phyloP scores from a whole-genome alignment of 306 rosid genomes.

The Neltuma alba region DNA sequence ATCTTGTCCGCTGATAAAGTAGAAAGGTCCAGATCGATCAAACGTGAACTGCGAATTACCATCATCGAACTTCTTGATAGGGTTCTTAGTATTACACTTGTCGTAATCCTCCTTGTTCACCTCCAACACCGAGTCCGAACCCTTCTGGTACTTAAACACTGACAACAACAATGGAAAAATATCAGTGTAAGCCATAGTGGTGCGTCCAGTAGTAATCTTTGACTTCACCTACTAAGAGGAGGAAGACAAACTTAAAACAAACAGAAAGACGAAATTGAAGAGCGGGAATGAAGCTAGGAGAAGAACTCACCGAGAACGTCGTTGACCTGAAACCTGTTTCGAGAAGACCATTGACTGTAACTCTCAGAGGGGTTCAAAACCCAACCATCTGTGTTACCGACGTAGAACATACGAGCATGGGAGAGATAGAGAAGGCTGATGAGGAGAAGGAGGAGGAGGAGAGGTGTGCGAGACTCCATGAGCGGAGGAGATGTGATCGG shows the following conservation, averaged over 20 bases:
- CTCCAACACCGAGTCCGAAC: conserved; percentile 65
- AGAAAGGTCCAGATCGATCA: conserved; percentile 71
- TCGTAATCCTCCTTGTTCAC: conserved; percentile 72
- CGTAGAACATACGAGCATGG: conserved; percentile 52
- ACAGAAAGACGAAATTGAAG: neutral
- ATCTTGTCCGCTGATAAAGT: conserved; percentile 65
- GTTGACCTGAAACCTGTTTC: conserved; percentile 62
- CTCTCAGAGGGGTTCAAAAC: conserved; percentile 62
- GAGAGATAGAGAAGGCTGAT: conserved; percentile 38
- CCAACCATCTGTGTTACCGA: conserved; percentile 83
- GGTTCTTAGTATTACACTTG: conserved; percentile 65
- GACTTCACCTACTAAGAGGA: neutral
- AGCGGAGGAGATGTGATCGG: neutral
- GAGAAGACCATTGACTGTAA: conserved; percentile 60
- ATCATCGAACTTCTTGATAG: conserved; percentile 62
- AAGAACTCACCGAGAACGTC: conserved; percentile 63
- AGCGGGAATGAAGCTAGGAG: neutral
- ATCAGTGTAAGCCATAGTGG: neutral
- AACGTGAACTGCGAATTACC: conserved; percentile 64
- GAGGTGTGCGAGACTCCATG: conserved; percentile 50
- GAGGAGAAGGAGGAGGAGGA: conserved; percentile 28
- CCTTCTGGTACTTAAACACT: conserved; percentile 81
- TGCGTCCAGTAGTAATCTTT: neutral
- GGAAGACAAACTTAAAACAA: too few species aligned
- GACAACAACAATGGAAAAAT: neutral